These are phyloP conservation scores for Fraxinus sp. DNA, from an alignment of 305 asterid species.

Conservation along the genomic window DNA sequence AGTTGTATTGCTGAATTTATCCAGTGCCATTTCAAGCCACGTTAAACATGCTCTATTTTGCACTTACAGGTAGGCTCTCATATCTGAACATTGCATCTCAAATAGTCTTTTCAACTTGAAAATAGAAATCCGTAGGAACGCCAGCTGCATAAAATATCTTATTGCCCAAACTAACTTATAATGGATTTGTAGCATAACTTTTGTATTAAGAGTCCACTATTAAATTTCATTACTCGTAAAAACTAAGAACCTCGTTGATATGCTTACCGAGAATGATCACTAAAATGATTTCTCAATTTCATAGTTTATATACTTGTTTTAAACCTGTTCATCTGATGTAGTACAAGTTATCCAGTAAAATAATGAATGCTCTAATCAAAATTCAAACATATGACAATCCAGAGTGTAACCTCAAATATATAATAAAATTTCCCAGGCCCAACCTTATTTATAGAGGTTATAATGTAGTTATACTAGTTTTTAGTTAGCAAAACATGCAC, in stretches of 20 bases:
- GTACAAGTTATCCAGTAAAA: background rate
- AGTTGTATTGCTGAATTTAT: background rate
- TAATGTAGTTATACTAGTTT: background rate
- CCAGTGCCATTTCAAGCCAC: background rate
- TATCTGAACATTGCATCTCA: background rate
- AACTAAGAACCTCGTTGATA: background rate
- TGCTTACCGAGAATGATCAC: background rate
- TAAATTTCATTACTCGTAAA: background rate
- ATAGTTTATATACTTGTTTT: background rate
- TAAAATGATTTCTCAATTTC: background rate
- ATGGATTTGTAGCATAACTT: background rate
- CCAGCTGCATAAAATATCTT: background rate
- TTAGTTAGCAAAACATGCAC: background rate
- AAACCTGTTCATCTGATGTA: background rate
- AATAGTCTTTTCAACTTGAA: background rate
- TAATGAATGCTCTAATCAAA: background rate
- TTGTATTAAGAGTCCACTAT: background rate
- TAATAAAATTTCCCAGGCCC: background rate
- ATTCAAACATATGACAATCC: background rate
- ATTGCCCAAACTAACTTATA: background rate
- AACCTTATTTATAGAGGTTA: background rate
- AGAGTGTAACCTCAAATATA: background rate
- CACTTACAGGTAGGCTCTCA: background rate
- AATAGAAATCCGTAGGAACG: background rate
- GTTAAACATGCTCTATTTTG: background rate